Evolutionary conservation across 2,329 filamentous ascomycete species (phyloP).

Genomic region (Trichoderma pleuroti): DNA sequence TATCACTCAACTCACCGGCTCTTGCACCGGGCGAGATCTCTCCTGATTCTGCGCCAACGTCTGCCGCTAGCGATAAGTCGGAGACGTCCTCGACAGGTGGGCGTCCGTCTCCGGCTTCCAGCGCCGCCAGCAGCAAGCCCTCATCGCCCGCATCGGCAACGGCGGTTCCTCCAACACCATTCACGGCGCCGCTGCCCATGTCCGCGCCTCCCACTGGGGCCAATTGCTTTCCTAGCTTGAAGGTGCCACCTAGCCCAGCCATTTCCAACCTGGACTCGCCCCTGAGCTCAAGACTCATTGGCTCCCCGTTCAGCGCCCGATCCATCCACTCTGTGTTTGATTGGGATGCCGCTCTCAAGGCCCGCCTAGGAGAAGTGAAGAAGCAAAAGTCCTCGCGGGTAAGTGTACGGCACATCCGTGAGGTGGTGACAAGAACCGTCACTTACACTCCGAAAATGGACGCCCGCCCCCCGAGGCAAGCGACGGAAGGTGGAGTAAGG

Average conservation of each 20-base stretch:
- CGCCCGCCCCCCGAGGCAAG: conserved; percentile 88
- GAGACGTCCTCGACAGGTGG: conserved; percentile 58
- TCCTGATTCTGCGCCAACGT: conserved; percentile 50
- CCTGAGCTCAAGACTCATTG: conserved; percentile 54
- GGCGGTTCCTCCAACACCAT: conserved; percentile 46
- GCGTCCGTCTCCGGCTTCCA: conserved; percentile 43
- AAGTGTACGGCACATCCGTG: conserved; percentile 68
- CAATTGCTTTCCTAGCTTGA: conserved; percentile 62
- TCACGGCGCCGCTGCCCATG: conserved; percentile 52
- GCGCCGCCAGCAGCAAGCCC: conserved; percentile 32
- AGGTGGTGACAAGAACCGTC: conserved; percentile 91
- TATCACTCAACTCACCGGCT: conserved; percentile 71
- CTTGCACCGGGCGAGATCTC: conserved; percentile 49
- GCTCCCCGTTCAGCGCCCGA: conserved; percentile 71
- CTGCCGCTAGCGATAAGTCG: conserved; percentile 53
- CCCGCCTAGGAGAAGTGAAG: conserved; percentile 58
- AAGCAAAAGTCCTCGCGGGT: conserved; percentile 57
- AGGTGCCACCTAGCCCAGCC: conserved; percentile 72
- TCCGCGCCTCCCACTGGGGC: conserved; percentile 58
- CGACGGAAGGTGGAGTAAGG: conserved; percentile 67
- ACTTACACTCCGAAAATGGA: conserved; percentile 86
- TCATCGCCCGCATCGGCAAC: conserved; percentile 37
- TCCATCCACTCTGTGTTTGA: conserved; percentile 69
- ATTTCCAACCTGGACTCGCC: conserved; percentile 68
- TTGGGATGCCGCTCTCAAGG: conserved; percentile 70